These are phyloP conservation scores for Berkeleyomyces basicola DNA, from an alignment of 2,329 filamentous ascomycete species.

Conservation along the genomic window DNA sequence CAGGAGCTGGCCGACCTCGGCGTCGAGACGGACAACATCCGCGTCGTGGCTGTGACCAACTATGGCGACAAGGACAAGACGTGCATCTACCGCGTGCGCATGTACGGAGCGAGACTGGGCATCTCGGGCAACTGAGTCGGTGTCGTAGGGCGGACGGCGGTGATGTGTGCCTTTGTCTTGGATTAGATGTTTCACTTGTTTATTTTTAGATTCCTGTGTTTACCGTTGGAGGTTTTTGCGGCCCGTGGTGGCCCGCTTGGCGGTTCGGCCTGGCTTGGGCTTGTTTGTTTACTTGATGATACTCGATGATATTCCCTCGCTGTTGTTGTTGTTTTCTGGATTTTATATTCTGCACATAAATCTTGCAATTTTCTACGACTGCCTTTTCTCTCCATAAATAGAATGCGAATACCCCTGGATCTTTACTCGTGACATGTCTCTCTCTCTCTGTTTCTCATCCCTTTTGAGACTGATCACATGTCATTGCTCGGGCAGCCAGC, in stretches of 20 bases:
- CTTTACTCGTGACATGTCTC: neutral
- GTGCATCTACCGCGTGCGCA: conserved; percentile 46
- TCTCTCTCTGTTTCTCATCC: neutral
- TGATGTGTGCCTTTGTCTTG: neutral
- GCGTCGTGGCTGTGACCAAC: conserved; percentile 41
- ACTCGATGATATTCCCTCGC: neutral
- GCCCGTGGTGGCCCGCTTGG: no score
- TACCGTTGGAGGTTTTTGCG: neutral
- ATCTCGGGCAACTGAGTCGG: neutral
- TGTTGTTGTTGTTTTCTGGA: neutral
- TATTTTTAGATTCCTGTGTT: neutral
- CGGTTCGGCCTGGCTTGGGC: neutral
- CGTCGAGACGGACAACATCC: conserved; percentile 33
- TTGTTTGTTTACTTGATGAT: neutral
- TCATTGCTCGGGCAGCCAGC: neutral
- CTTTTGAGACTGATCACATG: neutral
- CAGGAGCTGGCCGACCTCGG: conserved; percentile 31
- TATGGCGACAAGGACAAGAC: conserved; percentile 42
- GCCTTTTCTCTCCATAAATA: neutral
- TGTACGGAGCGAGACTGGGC: conserved; percentile 32
- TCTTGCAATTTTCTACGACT: neutral
- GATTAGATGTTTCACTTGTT: neutral
- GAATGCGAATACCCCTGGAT: neutral
- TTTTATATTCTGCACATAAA: neutral
- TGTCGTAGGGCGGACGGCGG: neutral